These are phyloP conservation scores for Capsella rubella DNA, from an alignment of 441 rosid genomes.

Conservation along the genomic window DNA sequence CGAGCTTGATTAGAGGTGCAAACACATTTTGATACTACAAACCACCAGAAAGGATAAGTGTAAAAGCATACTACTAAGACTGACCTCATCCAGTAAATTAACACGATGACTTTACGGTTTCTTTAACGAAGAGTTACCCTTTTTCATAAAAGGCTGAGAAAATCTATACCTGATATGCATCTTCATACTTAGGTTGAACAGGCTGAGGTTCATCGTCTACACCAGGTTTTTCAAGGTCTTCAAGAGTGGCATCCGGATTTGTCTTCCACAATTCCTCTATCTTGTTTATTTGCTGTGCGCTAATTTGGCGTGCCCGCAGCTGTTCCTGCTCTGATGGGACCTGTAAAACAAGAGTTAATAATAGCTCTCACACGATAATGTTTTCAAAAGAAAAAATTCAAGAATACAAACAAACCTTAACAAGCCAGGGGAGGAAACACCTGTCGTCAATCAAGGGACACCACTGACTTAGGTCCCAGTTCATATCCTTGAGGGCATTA, in stretches of 20 bases:
- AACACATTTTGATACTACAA: slow-evolving; percentile 99
- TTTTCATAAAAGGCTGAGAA: slow-evolving; percentile 10
- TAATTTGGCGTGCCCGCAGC: slow-evolving; percentile 98
- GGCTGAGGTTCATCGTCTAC: slow-evolving; percentile 99
- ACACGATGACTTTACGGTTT: slow-evolving; percentile 1
- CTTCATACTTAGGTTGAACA: slow-evolving; percentile 93
- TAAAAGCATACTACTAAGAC: slow-evolving; percentile 17
- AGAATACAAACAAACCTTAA: slow-evolving; percentile 71
- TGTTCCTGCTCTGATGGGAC: slow-evolving; percentile 99
- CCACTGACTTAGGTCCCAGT: slow-evolving; percentile 99
- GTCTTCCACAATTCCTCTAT: slow-evolving; percentile 99
- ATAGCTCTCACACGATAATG: slow-evolving; percentile 23
- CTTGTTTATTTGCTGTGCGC: slow-evolving; percentile 98
- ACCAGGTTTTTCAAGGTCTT: slow-evolving; percentile 99
- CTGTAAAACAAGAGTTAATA: slow-evolving; percentile 54
- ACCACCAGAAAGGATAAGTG: slow-evolving; percentile 42
- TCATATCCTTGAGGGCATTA: slow-evolving; percentile 99
- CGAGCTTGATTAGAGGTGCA: slow-evolving; percentile 99
- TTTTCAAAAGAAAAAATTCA: neutral
- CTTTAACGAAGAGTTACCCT: neutral
- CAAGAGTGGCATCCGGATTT: slow-evolving; percentile 96
- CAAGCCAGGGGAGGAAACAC: slow-evolving; percentile 99
- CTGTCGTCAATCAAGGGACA: slow-evolving; percentile 99
- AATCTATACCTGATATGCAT: slow-evolving; percentile 91
- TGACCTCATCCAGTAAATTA: slow-evolving; percentile 23